Base-by-base conservation (phyloP, 352 stramenopile species). In the Globisporangium parvum region DNA sequence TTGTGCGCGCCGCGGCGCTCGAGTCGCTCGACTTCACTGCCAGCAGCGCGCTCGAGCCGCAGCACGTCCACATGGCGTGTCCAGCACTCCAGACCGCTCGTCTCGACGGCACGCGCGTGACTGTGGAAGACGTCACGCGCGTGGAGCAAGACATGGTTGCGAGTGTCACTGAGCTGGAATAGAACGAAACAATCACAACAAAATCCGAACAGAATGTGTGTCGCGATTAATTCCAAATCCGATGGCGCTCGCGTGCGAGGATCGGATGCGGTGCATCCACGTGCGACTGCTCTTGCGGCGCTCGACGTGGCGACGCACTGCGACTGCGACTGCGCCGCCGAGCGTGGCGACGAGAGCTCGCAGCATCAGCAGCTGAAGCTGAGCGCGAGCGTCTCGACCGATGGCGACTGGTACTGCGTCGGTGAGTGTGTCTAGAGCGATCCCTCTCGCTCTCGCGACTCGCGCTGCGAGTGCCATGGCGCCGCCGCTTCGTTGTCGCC, bases 41-140 rank as follows among this genome's bases (percentile, higher is more conserved):
- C 14, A 84, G 75, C 50, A 63, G 41, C 6, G 67, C 72, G 42
- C 62, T 91, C 3, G 51, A 55, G 45, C 68, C 51, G 6, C 60
- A 66, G 51, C 73, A 70, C 20, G 63, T 71, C 0, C 62, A 54
- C 17, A 52, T 86, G 35, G 46, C 69, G 9, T 88, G 76, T 15
- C 72, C 77, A 4, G 69, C 65, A 24, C 59, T 88, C 31, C 59
- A 67, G 20, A 20, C 54, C 21, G 66, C 61, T 0, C 63, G 74
- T 2, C 49, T 89, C 45, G 62, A 82, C 59, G 80, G 78, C 42
- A 78, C 78, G 0, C 63, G 55, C 9, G 52, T 91, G 17, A 57
- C 31, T 0, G n/a, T 65, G 3, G 55, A 73, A 14, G 70, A 89
- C 52, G 56, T 89, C 2, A 63, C 60, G n/a, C 53, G 18, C n/a